Evolutionary conservation across 495 filamentous ascomycete genomes (phyloP).

Genomic region (Penicillium bialowiezense): DNA sequence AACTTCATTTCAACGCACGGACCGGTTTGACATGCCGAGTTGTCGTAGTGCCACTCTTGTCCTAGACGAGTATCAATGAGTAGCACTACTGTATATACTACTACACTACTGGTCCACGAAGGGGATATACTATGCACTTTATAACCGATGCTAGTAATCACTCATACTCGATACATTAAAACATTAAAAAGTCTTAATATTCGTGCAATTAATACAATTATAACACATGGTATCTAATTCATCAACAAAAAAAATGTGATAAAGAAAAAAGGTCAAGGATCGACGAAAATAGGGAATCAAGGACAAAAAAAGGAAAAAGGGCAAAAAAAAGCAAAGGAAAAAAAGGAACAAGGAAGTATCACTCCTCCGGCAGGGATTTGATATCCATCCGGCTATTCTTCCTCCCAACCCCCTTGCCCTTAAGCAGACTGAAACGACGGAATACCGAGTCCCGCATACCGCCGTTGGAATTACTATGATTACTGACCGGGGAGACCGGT

Average conservation of each 20-base stretch:
- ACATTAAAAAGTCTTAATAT: no score
- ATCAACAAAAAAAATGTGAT: conserved; percentile 19
- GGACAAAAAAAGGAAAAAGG: conserved; percentile 10
- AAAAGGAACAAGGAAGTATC: conserved; percentile 14
- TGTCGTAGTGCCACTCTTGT: no score
- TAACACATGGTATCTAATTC: neutral
- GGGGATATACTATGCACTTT: no score
- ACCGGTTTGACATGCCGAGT: no score
- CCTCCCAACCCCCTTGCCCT: conserved; percentile 43
- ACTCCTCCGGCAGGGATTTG: conserved; percentile 39
- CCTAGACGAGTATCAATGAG: no score
- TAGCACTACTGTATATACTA: no score
- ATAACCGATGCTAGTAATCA: no score
- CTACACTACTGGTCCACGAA: no score
- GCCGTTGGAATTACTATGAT: conserved; percentile 15
- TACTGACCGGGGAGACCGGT: conserved; percentile 5
- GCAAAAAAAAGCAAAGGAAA: conserved; percentile 5
- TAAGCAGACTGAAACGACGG: conserved; percentile 46
- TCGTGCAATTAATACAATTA: neutral
- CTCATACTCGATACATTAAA: no score
- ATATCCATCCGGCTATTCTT: conserved; percentile 47
- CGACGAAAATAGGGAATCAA: no score
- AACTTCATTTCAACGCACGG: conserved; percentile 1
- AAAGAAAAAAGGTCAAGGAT: neutral
- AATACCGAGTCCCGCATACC: conserved; percentile 45